phyloP scores from a whole-genome alignment of 1,284 basidiomycete species.

The Phellinidium pouzarii region DNA sequence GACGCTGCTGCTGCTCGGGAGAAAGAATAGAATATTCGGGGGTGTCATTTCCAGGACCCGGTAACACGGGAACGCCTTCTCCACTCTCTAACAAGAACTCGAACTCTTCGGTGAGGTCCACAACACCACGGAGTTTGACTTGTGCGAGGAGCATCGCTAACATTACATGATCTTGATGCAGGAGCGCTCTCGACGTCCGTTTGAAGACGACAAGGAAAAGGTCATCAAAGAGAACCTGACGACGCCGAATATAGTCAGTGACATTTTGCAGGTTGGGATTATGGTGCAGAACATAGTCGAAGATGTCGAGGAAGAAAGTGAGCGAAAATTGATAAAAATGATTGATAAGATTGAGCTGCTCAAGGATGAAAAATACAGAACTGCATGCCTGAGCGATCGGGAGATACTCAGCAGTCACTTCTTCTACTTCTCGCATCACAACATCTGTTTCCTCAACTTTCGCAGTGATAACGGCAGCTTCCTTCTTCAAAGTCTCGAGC shows the following conservation, averaged over 20 bases:
- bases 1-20: constrained; percentile 62
- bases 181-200: constrained; percentile 84
- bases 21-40: constrained; percentile 40
- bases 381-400: constrained; percentile 96
- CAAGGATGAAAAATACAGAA: constrained; percentile 94
- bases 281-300: constrained; percentile 88
- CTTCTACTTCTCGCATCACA: constrained; percentile 94
- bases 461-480: constrained; percentile 92
- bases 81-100: constrained; percentile 89
- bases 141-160: constrained; percentile 88
- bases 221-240: constrained; percentile 83
- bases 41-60: constrained; percentile 33
- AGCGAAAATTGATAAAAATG: constrained; percentile 99
- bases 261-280: constrained; percentile 85
- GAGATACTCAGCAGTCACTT: constrained; percentile 91
- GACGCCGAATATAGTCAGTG: constrained; percentile 67
- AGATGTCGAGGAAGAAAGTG: constrained; percentile 96
- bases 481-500: constrained; percentile 92
- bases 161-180: constrained; percentile 90
- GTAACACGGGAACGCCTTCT: constrained; percentile 41
- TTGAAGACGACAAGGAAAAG: constrained; percentile 89
- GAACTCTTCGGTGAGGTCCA: constrained; percentile 79
- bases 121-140: constrained; percentile 76
- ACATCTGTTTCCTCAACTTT: constrained; percentile 98
- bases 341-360: constrained; percentile 89